Evolutionary conservation across 805 yeast species (phyloP).

Genomic region (Wickerhamomyces subpelliculosus): DNA sequence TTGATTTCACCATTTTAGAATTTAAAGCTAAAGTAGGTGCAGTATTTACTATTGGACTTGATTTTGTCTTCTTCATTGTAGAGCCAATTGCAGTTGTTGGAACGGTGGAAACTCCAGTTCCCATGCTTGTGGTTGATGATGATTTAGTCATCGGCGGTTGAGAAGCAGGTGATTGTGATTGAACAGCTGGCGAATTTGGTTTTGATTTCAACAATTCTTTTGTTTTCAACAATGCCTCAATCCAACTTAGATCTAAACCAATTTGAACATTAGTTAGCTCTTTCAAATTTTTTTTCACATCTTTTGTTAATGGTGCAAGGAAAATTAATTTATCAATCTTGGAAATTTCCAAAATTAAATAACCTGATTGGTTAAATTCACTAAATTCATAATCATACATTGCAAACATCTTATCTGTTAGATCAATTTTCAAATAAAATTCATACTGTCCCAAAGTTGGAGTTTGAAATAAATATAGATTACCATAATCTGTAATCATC

Average conservation of each 20-base stretch:
- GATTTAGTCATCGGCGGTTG: conserved; percentile 1
- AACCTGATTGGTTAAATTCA: conserved; percentile 50
- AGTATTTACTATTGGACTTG: no score
- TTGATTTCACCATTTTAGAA: no score
- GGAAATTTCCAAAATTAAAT: conserved; percentile 52
- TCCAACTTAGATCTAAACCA: conserved; percentile 54
- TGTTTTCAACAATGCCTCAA: conserved; percentile 60
- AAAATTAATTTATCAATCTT: background rate
- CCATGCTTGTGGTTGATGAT: background rate
- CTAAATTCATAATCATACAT: conserved; percentile 79
- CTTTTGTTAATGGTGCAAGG: conserved; percentile 19
- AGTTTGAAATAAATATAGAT: conserved; percentile 23
- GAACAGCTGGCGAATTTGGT: conserved; percentile 7
- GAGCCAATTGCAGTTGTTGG: background rate
- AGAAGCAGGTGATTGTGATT: conserved; percentile 4
- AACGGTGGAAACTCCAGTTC: background rate
- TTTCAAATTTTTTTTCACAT: conserved; percentile 14
- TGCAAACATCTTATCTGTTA: conserved; percentile 50
- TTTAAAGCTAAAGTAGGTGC: no score
- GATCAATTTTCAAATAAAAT: conserved; percentile 29
- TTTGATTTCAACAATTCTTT: conserved; percentile 44
- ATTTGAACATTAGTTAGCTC: conserved; percentile 27
- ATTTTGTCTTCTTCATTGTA: conserved; percentile 1
- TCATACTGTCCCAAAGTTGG: conserved; percentile 15
- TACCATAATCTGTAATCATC: conserved; percentile 26